These are phyloP conservation scores for Chloris gayana DNA, from an alignment of 176 grass and related monocot species.

Conservation along the genomic window DNA sequence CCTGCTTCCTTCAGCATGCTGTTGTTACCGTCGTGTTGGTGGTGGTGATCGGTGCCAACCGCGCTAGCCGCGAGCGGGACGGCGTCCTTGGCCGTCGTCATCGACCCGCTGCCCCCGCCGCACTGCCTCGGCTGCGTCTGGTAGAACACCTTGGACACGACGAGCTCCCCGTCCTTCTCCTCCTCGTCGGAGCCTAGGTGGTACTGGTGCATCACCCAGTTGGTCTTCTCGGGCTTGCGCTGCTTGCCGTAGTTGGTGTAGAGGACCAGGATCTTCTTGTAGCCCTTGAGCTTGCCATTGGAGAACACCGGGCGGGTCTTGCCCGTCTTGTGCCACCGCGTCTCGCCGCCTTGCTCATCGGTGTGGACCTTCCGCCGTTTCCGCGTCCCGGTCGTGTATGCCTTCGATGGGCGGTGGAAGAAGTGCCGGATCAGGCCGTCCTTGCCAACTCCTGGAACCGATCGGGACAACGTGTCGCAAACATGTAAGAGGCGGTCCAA, in stretches of 20 bases:
- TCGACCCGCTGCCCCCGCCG: slow-evolving; percentile 27
- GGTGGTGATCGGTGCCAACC: slow-evolving; percentile 14
- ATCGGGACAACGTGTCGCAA: not conserved
- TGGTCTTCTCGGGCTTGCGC: slow-evolving; percentile 98
- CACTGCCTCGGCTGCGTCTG: slow-evolving; percentile 98
- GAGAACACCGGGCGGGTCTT: slow-evolving; percentile 86
- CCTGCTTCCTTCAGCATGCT: slow-evolving; percentile 66
- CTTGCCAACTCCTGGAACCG: slow-evolving; percentile 69
- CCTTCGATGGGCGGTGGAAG: slow-evolving; percentile 97
- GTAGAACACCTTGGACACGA: slow-evolving; percentile 98
- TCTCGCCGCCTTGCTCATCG: slow-evolving; percentile 90
- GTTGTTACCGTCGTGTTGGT: slow-evolving; percentile 36
- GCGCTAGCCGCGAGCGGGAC: not conserved
- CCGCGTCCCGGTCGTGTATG: slow-evolving; percentile 91
- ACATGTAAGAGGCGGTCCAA: too few relatives aligned
- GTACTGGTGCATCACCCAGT: slow-evolving; percentile 99
- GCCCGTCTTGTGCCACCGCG: slow-evolving; percentile 98
- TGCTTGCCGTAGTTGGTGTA: slow-evolving; percentile 99
- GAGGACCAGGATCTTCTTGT: slow-evolving; percentile 99
- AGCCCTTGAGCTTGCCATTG: slow-evolving; percentile 63
- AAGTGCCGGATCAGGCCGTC: slow-evolving; percentile 95
- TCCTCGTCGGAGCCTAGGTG: slow-evolving; percentile 96
- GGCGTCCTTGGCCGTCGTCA: slow-evolving; percentile 32
- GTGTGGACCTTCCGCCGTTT: slow-evolving; percentile 95
- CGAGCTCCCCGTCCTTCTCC: slow-evolving; percentile 98